Evolutionary conservation across 139 green algal genomes (phyloP).

Genomic region (Zygnema cylindricum): DNA sequence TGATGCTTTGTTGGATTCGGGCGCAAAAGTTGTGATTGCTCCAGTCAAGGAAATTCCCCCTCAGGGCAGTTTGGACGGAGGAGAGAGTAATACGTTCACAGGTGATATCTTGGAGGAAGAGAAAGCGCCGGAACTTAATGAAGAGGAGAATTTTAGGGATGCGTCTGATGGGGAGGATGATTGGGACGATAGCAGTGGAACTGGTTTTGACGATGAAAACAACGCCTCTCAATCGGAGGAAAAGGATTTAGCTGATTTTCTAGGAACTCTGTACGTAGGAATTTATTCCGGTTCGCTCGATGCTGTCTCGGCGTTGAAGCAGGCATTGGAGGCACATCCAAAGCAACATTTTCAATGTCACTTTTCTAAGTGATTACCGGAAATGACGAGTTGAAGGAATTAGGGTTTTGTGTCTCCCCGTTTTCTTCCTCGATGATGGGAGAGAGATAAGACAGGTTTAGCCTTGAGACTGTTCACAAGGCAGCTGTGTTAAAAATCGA

Average conservation of each 20-base stretch:
- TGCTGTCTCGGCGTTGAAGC: constrained; percentile 3
- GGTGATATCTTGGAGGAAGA: background rate
- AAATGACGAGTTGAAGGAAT: background rate
- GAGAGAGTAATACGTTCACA: background rate
- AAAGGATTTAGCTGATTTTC: constrained; percentile 4
- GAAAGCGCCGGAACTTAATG: background rate
- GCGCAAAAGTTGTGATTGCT: constrained; percentile 27
- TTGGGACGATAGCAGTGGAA: background rate
- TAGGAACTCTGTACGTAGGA: background rate
- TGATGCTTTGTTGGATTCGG: constrained; percentile 36
- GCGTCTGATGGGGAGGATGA: background rate
- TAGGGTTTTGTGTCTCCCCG: background rate
- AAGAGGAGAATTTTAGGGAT: background rate
- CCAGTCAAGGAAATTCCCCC: background rate
- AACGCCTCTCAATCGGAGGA: background rate
- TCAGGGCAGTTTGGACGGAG: background rate
- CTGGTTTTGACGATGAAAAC: background rate
- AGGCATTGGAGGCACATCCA: constrained; percentile 5
- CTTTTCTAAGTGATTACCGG: background rate
- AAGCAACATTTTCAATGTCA: constrained; percentile 21
- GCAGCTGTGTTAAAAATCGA: background rate
- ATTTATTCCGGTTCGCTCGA: background rate
- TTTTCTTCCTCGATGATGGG: no score
- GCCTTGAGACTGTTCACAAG: background rate
- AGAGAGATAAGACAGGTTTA: background rate